Conservation (phyloP, 345 rosid genomes). For the Leavenworthia alabamica region DNA sequence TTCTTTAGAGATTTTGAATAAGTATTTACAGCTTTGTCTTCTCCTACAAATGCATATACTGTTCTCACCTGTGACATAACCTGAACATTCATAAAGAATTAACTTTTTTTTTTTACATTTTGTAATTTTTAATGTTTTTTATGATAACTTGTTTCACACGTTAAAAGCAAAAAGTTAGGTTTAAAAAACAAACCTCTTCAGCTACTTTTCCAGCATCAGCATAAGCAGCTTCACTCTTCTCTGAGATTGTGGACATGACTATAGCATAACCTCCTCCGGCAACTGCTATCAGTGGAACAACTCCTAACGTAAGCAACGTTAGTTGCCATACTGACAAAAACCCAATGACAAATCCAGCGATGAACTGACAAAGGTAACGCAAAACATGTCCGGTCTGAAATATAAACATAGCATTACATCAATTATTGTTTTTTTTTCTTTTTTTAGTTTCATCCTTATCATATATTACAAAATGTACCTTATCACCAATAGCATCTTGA, state of each 20-base stretch:
- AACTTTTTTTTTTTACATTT: not conserved
- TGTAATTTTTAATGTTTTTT: too few species aligned
- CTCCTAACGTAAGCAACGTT: conserved; percentile 75
- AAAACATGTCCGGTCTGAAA: conserved; percentile 69
- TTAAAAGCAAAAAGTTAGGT: not conserved
- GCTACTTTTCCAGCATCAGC: conserved; percentile 76
- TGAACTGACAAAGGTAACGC: conserved; percentile 62
- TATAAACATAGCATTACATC: not conserved
- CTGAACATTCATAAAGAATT: conserved; percentile 21
- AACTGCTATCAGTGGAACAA: conserved; percentile 71
- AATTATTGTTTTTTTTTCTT: not conserved
- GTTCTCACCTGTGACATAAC: conserved; percentile 71
- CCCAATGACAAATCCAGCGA: conserved; percentile 56
- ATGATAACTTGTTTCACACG: not conserved
- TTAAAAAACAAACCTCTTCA: conserved; percentile 53
- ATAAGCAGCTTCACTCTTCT: conserved; percentile 78
- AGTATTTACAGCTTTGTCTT: conserved; percentile 50
- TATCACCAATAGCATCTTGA: conserved; percentile 90
- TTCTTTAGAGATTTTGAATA: conserved; percentile 51
- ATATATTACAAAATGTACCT: conserved; percentile 35
- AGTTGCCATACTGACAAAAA: conserved; percentile 73
- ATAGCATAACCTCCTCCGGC: conserved; percentile 72
- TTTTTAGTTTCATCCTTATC: not conserved
- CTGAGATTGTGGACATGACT: conserved; percentile 62
- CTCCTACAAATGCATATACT: conserved; percentile 74